Base-by-base conservation (phyloP, 441 rosid genomes). In the Biscutella laevigata region DNA sequence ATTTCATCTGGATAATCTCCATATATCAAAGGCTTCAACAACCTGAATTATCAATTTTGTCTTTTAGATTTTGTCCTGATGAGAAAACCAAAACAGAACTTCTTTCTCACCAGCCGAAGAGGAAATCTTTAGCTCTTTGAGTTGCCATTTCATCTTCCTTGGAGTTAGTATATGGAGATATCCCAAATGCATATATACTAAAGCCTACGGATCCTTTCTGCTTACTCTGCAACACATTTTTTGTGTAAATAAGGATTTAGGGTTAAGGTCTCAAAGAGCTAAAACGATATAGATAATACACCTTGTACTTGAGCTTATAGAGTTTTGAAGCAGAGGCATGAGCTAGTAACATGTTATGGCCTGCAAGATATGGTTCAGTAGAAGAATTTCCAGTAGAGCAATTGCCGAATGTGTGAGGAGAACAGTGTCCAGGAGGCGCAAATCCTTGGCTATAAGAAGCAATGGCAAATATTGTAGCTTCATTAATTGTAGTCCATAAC, bases 1-100 rank as follows among this genome's bases (percentile, higher is more conserved):
- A 82, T 80, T 30, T 11, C 42, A 8, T 59, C 66, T 0, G 97
- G 97, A 71, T 83, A 86, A 28, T 86, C 91, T 41, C 97, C 95
- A 61, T 33, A 72, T 7, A 74, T 62, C 71, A 89, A 40, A 12
- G 94, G 94, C 68, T 74, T 27, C 19, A 65, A 50, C 49, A 74
- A 7, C 92, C 92, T 88, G 69, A 1, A 13, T 14, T 21, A 26
- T 15, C 28, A 43, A 4, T 15, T 32, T 46, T 9, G 7, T 32
- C 35, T 2, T 7, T 48, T 21, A 48, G 21, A 47, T 39, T 3
- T 38, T 38, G 7, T 13, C 15, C 9, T 15, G 16, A 21, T 36
- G 29, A 14, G 46, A 2, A 62, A 38, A 29, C 50, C 15, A 26
- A 15, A 1, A 16, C 8, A 25, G 7, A n/a, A n/a, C 0, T 22